Evolutionary conservation across 306 rosid genomes (phyloP).

Genomic region (Chamaecrista fasciculata): DNA sequence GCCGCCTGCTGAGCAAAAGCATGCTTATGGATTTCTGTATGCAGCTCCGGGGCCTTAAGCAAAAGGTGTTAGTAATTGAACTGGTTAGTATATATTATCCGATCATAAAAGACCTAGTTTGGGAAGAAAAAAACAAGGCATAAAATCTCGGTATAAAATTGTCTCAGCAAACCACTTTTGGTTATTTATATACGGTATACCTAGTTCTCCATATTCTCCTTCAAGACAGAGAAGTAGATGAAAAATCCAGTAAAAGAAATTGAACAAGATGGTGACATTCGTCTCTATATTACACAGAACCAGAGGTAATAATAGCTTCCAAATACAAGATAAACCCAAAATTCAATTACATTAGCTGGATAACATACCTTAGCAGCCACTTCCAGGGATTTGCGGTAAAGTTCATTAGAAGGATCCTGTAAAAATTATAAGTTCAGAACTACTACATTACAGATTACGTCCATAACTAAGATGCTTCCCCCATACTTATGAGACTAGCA

Average conservation of each 20-base stretch:
- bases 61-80: conserved; percentile 12
- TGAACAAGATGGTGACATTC: background rate
- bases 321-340: background rate
- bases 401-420: conserved; percentile 54
- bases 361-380: conserved; percentile 55
- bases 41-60: conserved; percentile 69
- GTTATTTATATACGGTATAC: too few relatives aligned
- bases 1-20: conserved; percentile 56
- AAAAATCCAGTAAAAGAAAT: background rate
- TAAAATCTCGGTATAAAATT: background rate
- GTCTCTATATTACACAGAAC: background rate
- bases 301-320: background rate
- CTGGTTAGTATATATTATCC: background rate
- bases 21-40: conserved; percentile 58
- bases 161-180: background rate
- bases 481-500: background rate
- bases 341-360: background rate
- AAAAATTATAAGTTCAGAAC: background rate
- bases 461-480: background rate
- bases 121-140: background rate
- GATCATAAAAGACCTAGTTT: background rate
- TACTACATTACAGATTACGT: background rate
- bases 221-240: background rate
- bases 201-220: background rate
- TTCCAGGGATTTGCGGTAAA: conserved; percentile 59